Evolutionary conservation across 805 yeast species (phyloP).

Genomic region (Lachancea meyersii): DNA sequence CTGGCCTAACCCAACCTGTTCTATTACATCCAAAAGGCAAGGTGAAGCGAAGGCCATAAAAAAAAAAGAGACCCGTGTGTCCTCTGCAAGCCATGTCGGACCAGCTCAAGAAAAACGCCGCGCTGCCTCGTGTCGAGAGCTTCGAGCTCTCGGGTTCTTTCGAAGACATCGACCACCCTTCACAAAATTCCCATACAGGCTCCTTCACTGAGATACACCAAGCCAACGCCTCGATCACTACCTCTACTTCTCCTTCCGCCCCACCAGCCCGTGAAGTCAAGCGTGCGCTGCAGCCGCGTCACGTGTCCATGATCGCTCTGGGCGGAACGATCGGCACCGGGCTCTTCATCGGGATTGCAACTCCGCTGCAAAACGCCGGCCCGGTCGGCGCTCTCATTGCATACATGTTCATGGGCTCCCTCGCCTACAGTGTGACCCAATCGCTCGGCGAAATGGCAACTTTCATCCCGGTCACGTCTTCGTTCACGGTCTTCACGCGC

Average conservation of each 20-base stretch:
- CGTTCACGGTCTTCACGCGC: conserved; percentile 64
- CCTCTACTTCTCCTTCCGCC: too few species aligned
- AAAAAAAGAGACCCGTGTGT: too few species aligned
- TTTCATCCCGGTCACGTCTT: conserved; percentile 58
- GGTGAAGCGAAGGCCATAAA: too few species aligned
- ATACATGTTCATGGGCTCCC: conserved; percentile 57
- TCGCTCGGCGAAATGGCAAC: conserved; percentile 80
- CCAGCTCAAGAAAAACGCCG: neutral
- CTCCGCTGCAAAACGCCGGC: conserved; percentile 53
- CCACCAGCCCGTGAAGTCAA: conserved; percentile 20
- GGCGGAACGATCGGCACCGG: conserved; percentile 83
- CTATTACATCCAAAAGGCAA: too few species aligned
- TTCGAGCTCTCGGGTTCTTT: neutral
- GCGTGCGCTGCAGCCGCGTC: conserved; percentile 58
- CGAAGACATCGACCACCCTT: neutral
- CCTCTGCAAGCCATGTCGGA: neutral
- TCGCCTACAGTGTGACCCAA: conserved; percentile 63
- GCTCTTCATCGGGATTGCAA: conserved; percentile 58
- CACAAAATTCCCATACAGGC: neutral
- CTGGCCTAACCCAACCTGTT: too few species aligned
- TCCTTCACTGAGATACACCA: too few species aligned
- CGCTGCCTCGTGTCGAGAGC: neutral
- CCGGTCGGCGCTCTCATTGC: conserved; percentile 64
- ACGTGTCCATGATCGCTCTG: conserved; percentile 67
- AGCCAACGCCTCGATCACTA: too few species aligned